A percentile compares a stretch with the other conserved stretches of the same genome.
phyloP scores from a whole-genome alignment of 768 basidiomycete species.

The Kwoniella europaea region DNA sequence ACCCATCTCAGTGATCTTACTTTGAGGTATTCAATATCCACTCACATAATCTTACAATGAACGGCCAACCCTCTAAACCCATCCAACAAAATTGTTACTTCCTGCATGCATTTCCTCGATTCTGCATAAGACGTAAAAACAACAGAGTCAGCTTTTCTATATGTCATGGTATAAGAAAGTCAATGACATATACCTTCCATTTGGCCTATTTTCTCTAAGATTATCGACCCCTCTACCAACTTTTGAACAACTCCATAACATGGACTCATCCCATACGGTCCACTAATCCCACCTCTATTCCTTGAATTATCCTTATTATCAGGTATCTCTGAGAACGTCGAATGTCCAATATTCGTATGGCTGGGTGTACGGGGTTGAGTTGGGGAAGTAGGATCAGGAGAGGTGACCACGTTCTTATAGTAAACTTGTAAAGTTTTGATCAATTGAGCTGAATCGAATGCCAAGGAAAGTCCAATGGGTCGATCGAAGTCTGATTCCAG shows the following conservation, averaged over 20 bases:
- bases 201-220: slow-evolving; percentile 18
- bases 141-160: background rate
- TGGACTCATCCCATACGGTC: slow-evolving; percentile 26
- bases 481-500: slow-evolving; percentile 22
- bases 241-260: slow-evolving; percentile 29
- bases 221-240: slow-evolving; percentile 22
- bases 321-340: background rate
- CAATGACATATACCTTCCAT: slow-evolving; percentile 9
- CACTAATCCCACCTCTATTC: slow-evolving; percentile 23
- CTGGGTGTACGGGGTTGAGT: background rate
- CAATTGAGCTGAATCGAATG: slow-evolving; percentile 15
- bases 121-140: background rate
- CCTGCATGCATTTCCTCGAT: background rate
- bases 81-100: background rate
- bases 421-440: slow-evolving; percentile 16
- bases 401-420: background rate
- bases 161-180: background rate
- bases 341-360: background rate
- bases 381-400: background rate
- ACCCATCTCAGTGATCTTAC: background rate
- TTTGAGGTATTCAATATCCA: background rate
- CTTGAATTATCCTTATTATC: background rate
- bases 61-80: background rate
- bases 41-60: background rate
- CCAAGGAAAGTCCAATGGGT: background rate